Percentiles rank a stretch among this genome's conserved stretches.
Evolutionary conservation across 495 filamentous ascomycete genomes (phyloP).

Genomic region (Venustampulla echinocandica): DNA sequence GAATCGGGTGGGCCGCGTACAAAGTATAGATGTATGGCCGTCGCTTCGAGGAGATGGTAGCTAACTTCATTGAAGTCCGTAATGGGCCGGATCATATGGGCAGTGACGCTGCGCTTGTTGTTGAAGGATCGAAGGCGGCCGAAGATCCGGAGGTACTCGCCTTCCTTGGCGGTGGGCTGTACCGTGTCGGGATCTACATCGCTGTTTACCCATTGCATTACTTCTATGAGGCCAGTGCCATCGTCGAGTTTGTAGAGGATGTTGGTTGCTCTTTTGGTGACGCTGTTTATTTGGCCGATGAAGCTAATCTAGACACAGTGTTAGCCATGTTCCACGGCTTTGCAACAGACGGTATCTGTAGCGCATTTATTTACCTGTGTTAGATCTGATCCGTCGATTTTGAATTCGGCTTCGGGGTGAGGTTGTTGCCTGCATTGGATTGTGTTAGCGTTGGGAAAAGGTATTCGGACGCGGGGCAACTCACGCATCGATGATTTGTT

Average conservation of each 20-base stretch:
- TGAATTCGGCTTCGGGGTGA: slow-evolving; percentile 65
- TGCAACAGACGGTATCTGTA: not conserved
- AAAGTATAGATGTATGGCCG: slow-evolving; percentile 76
- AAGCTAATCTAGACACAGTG: slow-evolving; percentile 54
- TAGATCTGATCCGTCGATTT: slow-evolving; percentile 65
- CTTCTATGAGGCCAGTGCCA: slow-evolving; percentile 86
- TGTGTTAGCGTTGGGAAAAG: not conserved
- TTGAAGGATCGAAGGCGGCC: slow-evolving; percentile 71
- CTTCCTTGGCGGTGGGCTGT: slow-evolving; percentile 34
- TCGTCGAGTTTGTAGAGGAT: slow-evolving; percentile 89
- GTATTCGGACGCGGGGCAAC: not conserved
- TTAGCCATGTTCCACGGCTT: slow-evolving; percentile 6
- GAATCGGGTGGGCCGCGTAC: slow-evolving; percentile 58
- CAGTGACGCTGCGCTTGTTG: slow-evolving; percentile 68
- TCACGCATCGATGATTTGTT: slow-evolving; percentile 74
- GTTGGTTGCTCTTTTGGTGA: slow-evolving; percentile 82
- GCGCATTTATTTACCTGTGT: slow-evolving; percentile 33
- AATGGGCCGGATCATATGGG: slow-evolving; percentile 72
- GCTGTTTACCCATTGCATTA: slow-evolving; percentile 82
- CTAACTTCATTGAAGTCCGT: slow-evolving; percentile 84
- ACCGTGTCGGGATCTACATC: slow-evolving; percentile 42
- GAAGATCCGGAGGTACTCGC: slow-evolving; percentile 74
- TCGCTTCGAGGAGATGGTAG: slow-evolving; percentile 82
- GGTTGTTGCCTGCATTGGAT: slow-evolving; percentile 38
- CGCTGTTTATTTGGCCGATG: slow-evolving; percentile 80